Evolutionary conservation across 176 grass and related monocot genomes (phyloP).

Genomic region (Neostapfia colusana): DNA sequence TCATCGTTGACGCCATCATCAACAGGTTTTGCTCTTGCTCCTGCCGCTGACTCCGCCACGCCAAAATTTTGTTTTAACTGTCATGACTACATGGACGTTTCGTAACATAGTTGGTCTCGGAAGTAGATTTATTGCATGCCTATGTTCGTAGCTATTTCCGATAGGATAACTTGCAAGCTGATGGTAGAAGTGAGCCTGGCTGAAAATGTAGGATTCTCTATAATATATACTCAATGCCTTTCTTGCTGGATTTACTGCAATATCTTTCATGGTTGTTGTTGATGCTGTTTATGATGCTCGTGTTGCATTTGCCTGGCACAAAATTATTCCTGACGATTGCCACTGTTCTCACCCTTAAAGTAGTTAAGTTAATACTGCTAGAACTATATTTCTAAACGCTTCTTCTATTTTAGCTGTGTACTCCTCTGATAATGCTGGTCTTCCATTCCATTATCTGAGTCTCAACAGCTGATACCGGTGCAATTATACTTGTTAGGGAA

Average conservation of each 20-base stretch:
- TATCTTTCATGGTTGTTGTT: background rate
- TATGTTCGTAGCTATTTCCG: background rate
- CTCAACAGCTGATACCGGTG: background rate
- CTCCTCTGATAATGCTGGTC: background rate
- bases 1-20: conserved; percentile 71
- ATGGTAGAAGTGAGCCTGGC: background rate
- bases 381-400: no score
- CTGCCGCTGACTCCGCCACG: background rate
- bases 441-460: background rate
- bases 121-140: background rate
- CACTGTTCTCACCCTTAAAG: no score
- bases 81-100: background rate
- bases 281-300: background rate
- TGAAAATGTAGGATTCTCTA: background rate
- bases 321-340: no score
- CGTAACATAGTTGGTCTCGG: background rate
- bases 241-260: background rate
- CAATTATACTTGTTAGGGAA: background rate
- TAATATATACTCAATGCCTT: background rate
- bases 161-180: background rate
- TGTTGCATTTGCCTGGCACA: background rate
- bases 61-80: no score
- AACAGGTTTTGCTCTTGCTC: conserved; percentile 52
- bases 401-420: background rate
- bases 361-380: no score